Evolutionary conservation across 2,329 filamentous ascomycete genomes (phyloP), one percentile per base, ranked within the genome.

Genomic region (Fusarium equiseti): DNA sequence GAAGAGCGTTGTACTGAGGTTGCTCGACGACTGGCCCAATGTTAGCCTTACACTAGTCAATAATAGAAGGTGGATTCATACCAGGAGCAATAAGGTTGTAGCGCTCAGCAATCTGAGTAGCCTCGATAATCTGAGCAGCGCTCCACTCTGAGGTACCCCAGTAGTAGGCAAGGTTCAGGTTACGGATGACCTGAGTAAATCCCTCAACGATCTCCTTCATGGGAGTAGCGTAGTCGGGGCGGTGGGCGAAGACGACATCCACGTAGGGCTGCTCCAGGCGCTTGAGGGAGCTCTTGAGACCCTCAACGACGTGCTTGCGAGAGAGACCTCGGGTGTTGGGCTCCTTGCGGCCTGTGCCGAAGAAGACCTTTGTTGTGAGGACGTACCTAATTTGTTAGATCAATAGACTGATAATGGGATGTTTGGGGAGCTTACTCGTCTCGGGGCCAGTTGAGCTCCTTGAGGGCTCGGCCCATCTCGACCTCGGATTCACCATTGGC

Each of bases 101-200:
- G 70, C 83, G 83, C 71, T 89, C 86, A 22, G 90, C 88, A 63
- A 81, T 88, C 27, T 73, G 66, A 78, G 60, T 76, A 1, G 90
- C 90, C 66, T 88, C 84, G 11, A 85, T 85, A 72, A 92, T 91
- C 81, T 92, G 89, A 63, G 87, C 84, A 44, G 90, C 89, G 68
- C 83, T 85, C 90, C 90, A 92, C 79, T 92, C 89, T 2, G 88
- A 90, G 1, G 90, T 92, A 42, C 90, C 90, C 73, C 73, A 75
- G 73, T 75, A 75, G 62, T 75, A 75, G 26, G 73, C 73, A 46
- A 75, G 71, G 63, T 75, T 75, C 18, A 75, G 48, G 51, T 75
- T 74, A 38, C 73, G 73, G 20, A 75, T 75, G 10, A 73, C 72
- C 48, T 75, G 73, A 1, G 73, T 75, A 53, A 75, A 75, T 35